Conservation (phyloP, 2,329 filamentous ascomycete species). For the Scytalidium sp. region DNA sequence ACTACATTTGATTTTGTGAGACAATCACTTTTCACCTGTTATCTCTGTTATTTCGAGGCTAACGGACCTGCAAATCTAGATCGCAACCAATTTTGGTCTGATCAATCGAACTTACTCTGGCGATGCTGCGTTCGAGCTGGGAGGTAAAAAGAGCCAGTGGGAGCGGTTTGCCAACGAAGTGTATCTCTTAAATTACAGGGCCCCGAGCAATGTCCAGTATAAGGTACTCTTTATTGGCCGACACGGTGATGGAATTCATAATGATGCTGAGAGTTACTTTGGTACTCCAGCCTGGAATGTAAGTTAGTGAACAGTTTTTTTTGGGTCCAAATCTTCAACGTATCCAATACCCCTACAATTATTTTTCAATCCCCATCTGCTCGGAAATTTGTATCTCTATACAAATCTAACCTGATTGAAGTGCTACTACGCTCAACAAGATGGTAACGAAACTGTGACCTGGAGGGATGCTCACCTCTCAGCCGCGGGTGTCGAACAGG, state of each 20-base stretch:
- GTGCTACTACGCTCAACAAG: slow-evolving; percentile 60
- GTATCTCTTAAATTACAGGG: slow-evolving; percentile 44
- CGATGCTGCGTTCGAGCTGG: slow-evolving; percentile 38
- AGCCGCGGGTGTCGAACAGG: slow-evolving; percentile 48
- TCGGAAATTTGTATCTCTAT: no score
- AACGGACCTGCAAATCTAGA: slow-evolving; percentile 33
- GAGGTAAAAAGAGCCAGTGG: slow-evolving; percentile 52
- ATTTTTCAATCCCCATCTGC: no score
- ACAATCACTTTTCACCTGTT: slow-evolving; percentile 18
- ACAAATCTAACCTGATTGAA: slow-evolving; percentile 14
- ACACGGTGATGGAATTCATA: slow-evolving; percentile 62
- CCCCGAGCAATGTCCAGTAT: slow-evolving; percentile 44
- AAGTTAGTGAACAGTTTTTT: slow-evolving; percentile 20
- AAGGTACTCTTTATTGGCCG: slow-evolving; percentile 64
- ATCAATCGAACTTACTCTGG: slow-evolving; percentile 57
- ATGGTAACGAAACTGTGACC: slow-evolving; percentile 56
- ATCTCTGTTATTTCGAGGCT: neutral
- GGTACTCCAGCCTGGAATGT: slow-evolving; percentile 66
- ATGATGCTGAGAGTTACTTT: slow-evolving; percentile 58
- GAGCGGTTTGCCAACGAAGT: slow-evolving; percentile 56
- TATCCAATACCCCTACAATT: neutral
- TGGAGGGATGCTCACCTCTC: slow-evolving; percentile 65
- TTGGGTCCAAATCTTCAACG: neutral
- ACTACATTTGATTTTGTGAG: slow-evolving; percentile 58
- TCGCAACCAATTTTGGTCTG: slow-evolving; percentile 58